Evolutionary conservation across 768 basidiomycete genomes (phyloP).

Genomic region (Terana coerulea): DNA sequence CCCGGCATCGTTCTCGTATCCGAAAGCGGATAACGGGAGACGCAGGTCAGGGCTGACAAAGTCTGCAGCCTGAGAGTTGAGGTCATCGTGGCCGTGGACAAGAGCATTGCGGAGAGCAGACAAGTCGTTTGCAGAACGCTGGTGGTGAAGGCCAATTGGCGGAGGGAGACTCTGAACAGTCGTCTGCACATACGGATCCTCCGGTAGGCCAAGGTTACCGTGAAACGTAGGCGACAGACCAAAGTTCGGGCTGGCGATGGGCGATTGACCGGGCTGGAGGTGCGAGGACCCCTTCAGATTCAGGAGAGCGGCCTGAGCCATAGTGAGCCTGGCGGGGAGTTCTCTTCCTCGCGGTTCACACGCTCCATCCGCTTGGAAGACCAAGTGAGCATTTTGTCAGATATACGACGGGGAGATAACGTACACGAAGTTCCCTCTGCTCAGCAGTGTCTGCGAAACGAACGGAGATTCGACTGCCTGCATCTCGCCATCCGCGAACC

Average conservation of each 20-base stretch:
- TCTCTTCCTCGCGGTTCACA: slow-evolving; percentile 53
- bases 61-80: slow-evolving; percentile 14
- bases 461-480: slow-evolving; percentile 73
- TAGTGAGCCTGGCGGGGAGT: slow-evolving; percentile 65
- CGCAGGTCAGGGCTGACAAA: not conserved
- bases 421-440: slow-evolving; percentile 70
- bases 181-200: not conserved
- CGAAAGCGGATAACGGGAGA: not conserved
- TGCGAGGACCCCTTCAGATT: slow-evolving; percentile 68
- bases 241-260: slow-evolving; percentile 19
- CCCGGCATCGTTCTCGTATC: not conserved
- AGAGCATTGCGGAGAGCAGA: not conserved
- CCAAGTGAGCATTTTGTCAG: not conserved
- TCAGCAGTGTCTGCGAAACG: slow-evolving; percentile 77
- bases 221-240: slow-evolving; percentile 8
- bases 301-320: slow-evolving; percentile 74
- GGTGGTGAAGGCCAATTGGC: slow-evolving; percentile 13
- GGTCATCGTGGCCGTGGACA: slow-evolving; percentile 2
- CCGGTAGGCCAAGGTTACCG: not conserved
- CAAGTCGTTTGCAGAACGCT: not conserved
- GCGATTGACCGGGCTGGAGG: slow-evolving; percentile 24
- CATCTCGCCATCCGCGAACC: slow-evolving; percentile 76
- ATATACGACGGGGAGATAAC: slow-evolving; percentile 23
- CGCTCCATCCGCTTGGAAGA: slow-evolving; percentile 57
- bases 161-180: slow-evolving; percentile 3